A percentile compares a stretch with the other conserved stretches of the same genome.
Conservation (phyloP, 805 yeast genomes). For the Barnettozyma populi region DNA sequence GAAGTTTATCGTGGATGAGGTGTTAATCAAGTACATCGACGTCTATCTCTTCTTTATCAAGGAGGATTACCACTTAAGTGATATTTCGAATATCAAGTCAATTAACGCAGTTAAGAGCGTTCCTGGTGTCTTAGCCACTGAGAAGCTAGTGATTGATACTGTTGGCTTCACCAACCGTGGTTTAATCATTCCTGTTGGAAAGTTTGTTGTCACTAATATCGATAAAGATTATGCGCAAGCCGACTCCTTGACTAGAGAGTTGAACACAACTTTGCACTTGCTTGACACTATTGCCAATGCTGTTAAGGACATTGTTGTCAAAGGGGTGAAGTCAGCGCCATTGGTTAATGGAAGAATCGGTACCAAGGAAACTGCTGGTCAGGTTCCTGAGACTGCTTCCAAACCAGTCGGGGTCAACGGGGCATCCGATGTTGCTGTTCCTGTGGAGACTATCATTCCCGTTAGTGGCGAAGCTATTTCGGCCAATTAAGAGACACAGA, state of each 20-base stretch:
- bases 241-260: conserved; percentile 4
- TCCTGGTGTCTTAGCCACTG: conserved; percentile 5
- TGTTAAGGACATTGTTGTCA: not conserved
- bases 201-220: not conserved
- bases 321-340: not conserved
- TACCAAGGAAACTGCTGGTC: not conserved
- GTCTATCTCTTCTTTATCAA: conserved; percentile 5
- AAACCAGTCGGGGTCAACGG: not conserved
- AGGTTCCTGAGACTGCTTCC: not conserved
- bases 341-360: conserved; percentile 1
- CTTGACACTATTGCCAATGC: not conserved
- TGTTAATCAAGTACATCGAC: conserved; percentile 4
- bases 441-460: not conserved
- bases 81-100: not conserved
- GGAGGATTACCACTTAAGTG: conserved; percentile 5
- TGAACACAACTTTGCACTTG: not conserved
- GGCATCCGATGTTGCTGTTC: conserved; percentile 4
- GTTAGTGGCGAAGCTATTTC: not conserved
- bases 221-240: conserved; percentile 3
- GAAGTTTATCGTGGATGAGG: conserved; percentile 2
- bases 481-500: not conserved
- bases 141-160: not conserved
- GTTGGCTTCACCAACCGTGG: not conserved
- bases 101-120: conserved; percentile 3
- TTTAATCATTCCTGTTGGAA: conserved; percentile 2